Base-by-base conservation (phyloP, 2,329 filamentous ascomycete genomes). In the Ascomycota sp. region DNA sequence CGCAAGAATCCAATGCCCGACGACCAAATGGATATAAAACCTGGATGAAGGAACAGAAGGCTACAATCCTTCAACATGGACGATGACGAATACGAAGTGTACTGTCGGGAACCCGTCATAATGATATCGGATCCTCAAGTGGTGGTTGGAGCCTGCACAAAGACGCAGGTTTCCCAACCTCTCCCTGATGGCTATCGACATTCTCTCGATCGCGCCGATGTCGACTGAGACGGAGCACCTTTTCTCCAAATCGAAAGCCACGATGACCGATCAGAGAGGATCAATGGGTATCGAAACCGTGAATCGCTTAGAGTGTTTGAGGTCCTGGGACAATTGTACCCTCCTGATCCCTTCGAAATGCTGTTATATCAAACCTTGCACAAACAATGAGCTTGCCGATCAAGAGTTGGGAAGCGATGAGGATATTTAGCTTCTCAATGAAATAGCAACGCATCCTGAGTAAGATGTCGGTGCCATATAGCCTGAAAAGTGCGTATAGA, bases 31-130 rank as follows among this genome's bases (percentile, higher is more conserved):
- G 29, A 17, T 34, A 34, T 15, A 34, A 31, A 27, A 31, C 15
- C 20, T 34, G 22, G 32, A 34, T 34, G n/a, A 34, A 31, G 8
- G 29, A 34, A 27, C 23, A 34, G 21, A 31, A 34, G 19, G 25
- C 29, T 10, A 31, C 22, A 10, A 31, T 31, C 28, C 23, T 31
- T 3, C n/a, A 31, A 28, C 17, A 33, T 30, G 15, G 29, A 33
- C 17, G 25, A 33, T 24, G 20, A 33, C 17, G 28, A 33, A 13
- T 33, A 33, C n/a, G 25, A 33, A 13, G 32, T 33, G 8, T 33
- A 33, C 28, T 33, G 25, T 19, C 28, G 28, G 2, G 24, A 33
- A 19, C 32, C 32, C 12, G 24, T 33, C 2, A 11, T 30, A 12
- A 24, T 30, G 20, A 15, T 22, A 25, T 30, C 23, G 20, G 17